Evolutionary conservation across 1,284 basidiomycete genomes (phyloP), one percentile per base, ranked within the genome.

Genomic region (Chalciporus sp.): DNA sequence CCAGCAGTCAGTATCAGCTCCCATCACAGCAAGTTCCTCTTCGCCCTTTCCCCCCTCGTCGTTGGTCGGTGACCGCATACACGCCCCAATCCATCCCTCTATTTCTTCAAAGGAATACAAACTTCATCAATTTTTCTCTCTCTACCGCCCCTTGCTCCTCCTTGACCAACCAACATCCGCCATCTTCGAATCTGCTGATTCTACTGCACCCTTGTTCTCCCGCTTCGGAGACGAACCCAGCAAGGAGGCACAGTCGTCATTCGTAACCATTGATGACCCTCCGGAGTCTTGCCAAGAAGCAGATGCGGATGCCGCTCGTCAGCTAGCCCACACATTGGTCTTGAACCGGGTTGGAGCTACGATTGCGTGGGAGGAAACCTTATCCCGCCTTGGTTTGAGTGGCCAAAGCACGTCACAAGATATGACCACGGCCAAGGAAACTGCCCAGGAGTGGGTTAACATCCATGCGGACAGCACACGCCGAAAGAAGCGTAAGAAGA

Each of bases 401-500:
- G 69, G 79, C 20, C 73, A 77, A 26, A 67, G 73, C 58, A 76
- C 77, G 7, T 71, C 73, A 28, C 76, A 77, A 28, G 74, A 78
- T 47, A 76, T 80, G 17, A 70, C 73, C 31, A 70, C 78, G 66
- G 76, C 76, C 55, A 75, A 77, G 54, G 74, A 81, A 61, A 76
- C 79, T 58, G 77, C 84, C 41, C 78, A 75, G 63, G 82, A 85
- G 46, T 82, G 76, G 77, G 76, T 82, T 57, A 78, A 81, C 39
- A 79, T 90, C 29, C 72, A 82, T 67, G 77, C 90, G 74, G 90
- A 93, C 63, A 92, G 90, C 62, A 84, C 81, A 26, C 88, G 86
- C 77, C 82, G 90, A 71, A 93, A 93, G 79, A 80, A 83, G 62
- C 78, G 83, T 76, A 90, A 84, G 82, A 92, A 92, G 83, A 93